Percentiles rank a stretch among this genome's conserved stretches.
phyloP scores from a whole-genome alignment of 2,329 filamentous ascomycete species.

The Pseudovirgaria hyperparasitica region DNA sequence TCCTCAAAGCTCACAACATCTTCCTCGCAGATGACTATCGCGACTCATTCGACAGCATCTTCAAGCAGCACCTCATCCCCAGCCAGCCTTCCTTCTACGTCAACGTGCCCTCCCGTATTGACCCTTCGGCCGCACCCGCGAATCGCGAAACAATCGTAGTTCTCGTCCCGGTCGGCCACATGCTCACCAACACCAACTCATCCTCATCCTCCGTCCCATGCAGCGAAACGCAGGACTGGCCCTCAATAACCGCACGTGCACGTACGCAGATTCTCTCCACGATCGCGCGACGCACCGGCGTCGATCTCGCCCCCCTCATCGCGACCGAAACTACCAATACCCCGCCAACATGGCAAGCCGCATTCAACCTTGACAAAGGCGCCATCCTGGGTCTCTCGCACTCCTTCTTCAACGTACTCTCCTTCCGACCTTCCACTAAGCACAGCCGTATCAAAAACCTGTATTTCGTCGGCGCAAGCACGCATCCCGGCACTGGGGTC shows the following conservation, averaged over 20 bases:
- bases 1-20: slow-evolving; percentile 61
- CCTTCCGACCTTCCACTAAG: slow-evolving; percentile 49
- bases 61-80: slow-evolving; percentile 55
- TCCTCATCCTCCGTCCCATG: slow-evolving; percentile 25
- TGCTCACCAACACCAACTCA: slow-evolving; percentile 35
- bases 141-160: slow-evolving; percentile 55
- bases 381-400: slow-evolving; percentile 62
- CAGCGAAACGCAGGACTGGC: slow-evolving; percentile 46
- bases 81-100: slow-evolving; percentile 62
- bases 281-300: slow-evolving; percentile 47
- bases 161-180: slow-evolving; percentile 59
- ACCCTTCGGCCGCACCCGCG: slow-evolving; percentile 52
- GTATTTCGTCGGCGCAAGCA: slow-evolving; percentile 65
- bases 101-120: slow-evolving; percentile 60
- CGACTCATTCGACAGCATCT: slow-evolving; percentile 64
- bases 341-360: slow-evolving; percentile 49
- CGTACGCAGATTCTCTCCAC: slow-evolving; percentile 48
- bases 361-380: slow-evolving; percentile 64
- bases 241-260: slow-evolving; percentile 44
- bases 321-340: slow-evolving; percentile 53
- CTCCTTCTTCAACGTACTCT: slow-evolving; percentile 60
- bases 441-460: slow-evolving; percentile 37
- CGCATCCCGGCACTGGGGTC: slow-evolving; percentile 64
- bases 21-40: slow-evolving; percentile 63
- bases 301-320: slow-evolving; percentile 38